Evolutionary conservation across 306 rosid species (phyloP), one percentile per base, ranked within the genome.

Genomic region (Albizia julibrissin): DNA sequence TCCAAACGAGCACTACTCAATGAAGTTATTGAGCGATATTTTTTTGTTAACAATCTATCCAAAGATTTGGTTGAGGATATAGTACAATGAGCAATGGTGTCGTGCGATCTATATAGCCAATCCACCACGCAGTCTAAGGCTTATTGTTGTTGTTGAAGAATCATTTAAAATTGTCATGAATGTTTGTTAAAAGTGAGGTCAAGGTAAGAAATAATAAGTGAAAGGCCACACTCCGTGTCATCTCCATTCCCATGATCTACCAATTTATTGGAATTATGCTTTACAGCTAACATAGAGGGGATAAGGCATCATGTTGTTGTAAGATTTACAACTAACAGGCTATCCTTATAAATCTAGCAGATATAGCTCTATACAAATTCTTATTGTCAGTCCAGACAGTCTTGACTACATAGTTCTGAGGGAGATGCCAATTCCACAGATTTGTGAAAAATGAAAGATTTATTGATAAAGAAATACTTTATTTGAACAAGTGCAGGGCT

Each of bases 341-440:
- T 29, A 72, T 54, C 64, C 77, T 31, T 44, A 74, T n/a, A 83
- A 52, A 64, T 71, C 43, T 40, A 49, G 31, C 74, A 82, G 27
- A 62, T 34, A 79, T n/a, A 42, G 66, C 16, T 84, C 65, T 39
- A 9, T 7, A 62, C 9, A 6, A 6, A 44, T 43, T 72, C 83
- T 69, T 47, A 11, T 39, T 69, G 29, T 69, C 49, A 39, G 31
- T 54, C 26, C 8, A 54, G 61, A 21, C 26, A 54, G 61, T 39
- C 50, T 39, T 69, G 50, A 40, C 22, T 49, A 37, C 59, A 79
- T 43, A 64, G 77, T 26, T 79, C 52, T 39, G 71, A 77, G 26
- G 72, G 16, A 50, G 62, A 76, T 59, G 43, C 3, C 58, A 56
- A 44, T 24, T 66, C 50, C 76, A 52, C 27, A 22, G 26, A 61